Evolutionary conservation across 495 filamentous ascomycete genomes (phyloP), one percentile per base, ranked within the genome.

Genomic region (Neurospora sp.): DNA sequence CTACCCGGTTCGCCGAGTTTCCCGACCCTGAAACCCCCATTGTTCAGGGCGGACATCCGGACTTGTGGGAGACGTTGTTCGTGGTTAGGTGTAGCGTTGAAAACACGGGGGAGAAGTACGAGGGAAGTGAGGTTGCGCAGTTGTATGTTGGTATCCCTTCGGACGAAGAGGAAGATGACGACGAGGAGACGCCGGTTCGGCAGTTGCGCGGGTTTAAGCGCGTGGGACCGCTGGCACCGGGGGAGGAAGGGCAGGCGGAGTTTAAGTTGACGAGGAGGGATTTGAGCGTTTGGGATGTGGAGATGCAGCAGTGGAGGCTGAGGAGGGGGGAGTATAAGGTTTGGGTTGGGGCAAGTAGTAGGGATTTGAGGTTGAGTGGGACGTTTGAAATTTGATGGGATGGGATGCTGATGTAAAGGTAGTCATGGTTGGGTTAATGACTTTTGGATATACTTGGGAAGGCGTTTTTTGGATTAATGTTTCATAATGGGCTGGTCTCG

Each of bases 261-360:
- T 86, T 90, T 76, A 77, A 79, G 27, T 70, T 91, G 69, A 88
- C 81, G 44, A 78, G 90, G 37, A 81, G 89, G 66, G 90, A 91
- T 76, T 71, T 92, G 74, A 90, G 88, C 54, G 96, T 93, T 0
- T 98, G 95, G 95, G 91, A 92, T 79, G 87, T 90, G 12, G 83
- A 85, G n/a, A 81, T 83, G 75, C 92, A 93, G 86, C 94, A 94
- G 79, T 98, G 95, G 95, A 84, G 93, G 37, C 82, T 98, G 79
- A 79, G 84, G 35, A 74, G 74, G 20, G 85, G 86, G 6, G 76
- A 75, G 44, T 86, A 87, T 73, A 74, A 70, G 27, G 71, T 88
- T 6, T 82, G 78, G 71, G 79, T 87, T 37, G 86, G 86, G 12
- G 81, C 84, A 20, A 87, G 85, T 69, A 86, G 85, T 72, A 77